Percentiles rank a stretch among this genome's conserved stretches.
These are phyloP conservation scores for Pseudocercospora ulei DNA, from an alignment of 2,329 filamentous ascomycete species.

Conservation along the genomic window DNA sequence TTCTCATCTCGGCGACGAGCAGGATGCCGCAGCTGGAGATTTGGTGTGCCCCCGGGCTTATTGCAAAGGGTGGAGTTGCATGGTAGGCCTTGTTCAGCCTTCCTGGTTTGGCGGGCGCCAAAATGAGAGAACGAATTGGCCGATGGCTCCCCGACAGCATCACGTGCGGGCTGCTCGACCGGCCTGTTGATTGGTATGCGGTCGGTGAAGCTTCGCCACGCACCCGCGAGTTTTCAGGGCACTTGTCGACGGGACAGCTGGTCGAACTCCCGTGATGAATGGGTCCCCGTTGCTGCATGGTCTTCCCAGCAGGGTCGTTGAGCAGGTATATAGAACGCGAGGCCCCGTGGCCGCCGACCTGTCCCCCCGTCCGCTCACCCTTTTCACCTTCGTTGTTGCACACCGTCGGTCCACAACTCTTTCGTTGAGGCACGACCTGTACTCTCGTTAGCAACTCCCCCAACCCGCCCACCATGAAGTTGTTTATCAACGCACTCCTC, in stretches of 20 bases:
- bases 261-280: conserved; percentile 1
- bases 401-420: neutral
- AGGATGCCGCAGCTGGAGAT: conserved; percentile 4
- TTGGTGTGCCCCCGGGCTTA: conserved; percentile 1
- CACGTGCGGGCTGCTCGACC: neutral
- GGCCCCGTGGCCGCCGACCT: conserved; percentile 2
- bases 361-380: neutral
- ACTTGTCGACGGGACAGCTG: neutral
- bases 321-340: conserved; percentile 3
- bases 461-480: conserved; percentile 7
- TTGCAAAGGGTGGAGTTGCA: neutral
- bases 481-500: conserved; percentile 6
- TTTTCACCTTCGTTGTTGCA: conserved; percentile 5
- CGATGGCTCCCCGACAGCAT: conserved; percentile 1
- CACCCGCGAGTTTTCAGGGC: conserved; percentile 1
- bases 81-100: conserved; percentile 3
- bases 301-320: neutral
- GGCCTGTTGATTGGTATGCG: conserved; percentile 1
- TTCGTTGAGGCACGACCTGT: conserved; percentile 8
- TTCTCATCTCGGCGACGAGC: neutral
- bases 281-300: conserved; percentile 6
- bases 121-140: conserved; percentile 7
- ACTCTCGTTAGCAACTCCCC: conserved; percentile 7
- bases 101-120: conserved; percentile 1
- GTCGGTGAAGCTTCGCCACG: conserved; percentile 5